Evolutionary conservation across 345 rosid genomes (phyloP), one percentile per base, ranked within the genome.

Genomic region (Microthlaspi erraticum): DNA sequence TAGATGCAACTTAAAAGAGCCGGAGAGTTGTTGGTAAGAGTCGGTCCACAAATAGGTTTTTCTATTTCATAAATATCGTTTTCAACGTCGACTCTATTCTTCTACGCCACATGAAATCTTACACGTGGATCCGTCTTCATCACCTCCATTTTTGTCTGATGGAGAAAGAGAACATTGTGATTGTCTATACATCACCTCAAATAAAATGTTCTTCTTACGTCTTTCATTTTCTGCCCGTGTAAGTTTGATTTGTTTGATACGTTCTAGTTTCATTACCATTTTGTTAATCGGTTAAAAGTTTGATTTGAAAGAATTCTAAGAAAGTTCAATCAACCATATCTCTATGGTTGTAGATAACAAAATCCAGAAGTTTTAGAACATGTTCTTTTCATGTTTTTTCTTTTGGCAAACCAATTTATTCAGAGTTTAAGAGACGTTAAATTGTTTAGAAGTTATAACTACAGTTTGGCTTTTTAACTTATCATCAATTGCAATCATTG

Each of bases 1-100:
- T 59, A 74, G 75, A 69, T 76, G 60, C 75, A 56, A 55, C 70
- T 39, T 39, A 69, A 68, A 69, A 75, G 58, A 75, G 59, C 58
- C 73, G 44, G 19, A 16, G 7, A 60, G 29, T 61, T 61, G 74
- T 63, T 76, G 70, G 75, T 55, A 56, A 6, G 70, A 39, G 66
- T 55, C 60, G 61, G 75, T 76, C 71, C 55, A 55, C 66, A 46
- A 32, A 46, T 62, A 61, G 31, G 20, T 53, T 68, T 61, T 69
- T 34, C n/a, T 9, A 7, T 23, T 56, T 46, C 2, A 45, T 23
- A 45, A 45, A 16, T 36, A 23, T 60, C 12, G 45, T 49, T 59
- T 50, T 58, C 33, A 41, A 17, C 20, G 4, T 32, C 43, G 10
- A 12, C 7, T 36, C n/a, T 36, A 57, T 31, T 34, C 52, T 44